Base-by-base conservation (phyloP, 768 basidiomycete genomes). In the Cytidiella melzeri region DNA sequence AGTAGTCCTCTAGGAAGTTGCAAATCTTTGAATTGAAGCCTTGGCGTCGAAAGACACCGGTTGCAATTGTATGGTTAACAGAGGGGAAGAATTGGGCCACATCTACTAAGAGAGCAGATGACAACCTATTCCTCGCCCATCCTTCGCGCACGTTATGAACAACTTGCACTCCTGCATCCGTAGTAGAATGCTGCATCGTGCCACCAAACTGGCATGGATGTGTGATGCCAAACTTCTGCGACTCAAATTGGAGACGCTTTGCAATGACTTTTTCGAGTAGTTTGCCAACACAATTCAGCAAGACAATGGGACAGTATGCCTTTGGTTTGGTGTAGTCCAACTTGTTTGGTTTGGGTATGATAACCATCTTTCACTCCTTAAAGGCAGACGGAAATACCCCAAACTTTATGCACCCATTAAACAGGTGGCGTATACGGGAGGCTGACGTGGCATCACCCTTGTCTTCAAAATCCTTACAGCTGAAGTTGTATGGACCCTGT, bases 281-380 rank as follows among this genome's bases (percentile, higher is more conserved):
- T 45, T 64, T 65, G 0, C 57, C 60, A 0, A 65, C 15, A 37
- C 46, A 54, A 38, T 57, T 51, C 12, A 62, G 51, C 0, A 65
- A 58, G 1, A 57, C 55, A 38, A 64, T 62, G 4, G 56, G 61
- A 24, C 59, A 52, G 43, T 60, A 64, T 12, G 61, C 55, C 45
- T 59, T 60, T 5, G 57, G 44, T 2, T 45, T 30, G 1, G 49
- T 25, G 42, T 60, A 60, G 43, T 57, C 58, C 11, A 47, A 38
- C 42, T 57, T 58, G 23, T 56, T 44, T 1, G 57, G 58, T 43
- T 62, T 62, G 4, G 58, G 54, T 19, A 64, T 51, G 21, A 60
- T 47, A 0, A 64, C 53, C 0, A 60, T 55, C 9, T 50, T 45
- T 4, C 53, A 48, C 2, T 23, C 10, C 43, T 50, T 52, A 42